Evolutionary conservation across 2,329 filamentous ascomycete genomes (phyloP), one percentile per base, ranked within the genome.

Genomic region (Madurella mycetomatis): DNA sequence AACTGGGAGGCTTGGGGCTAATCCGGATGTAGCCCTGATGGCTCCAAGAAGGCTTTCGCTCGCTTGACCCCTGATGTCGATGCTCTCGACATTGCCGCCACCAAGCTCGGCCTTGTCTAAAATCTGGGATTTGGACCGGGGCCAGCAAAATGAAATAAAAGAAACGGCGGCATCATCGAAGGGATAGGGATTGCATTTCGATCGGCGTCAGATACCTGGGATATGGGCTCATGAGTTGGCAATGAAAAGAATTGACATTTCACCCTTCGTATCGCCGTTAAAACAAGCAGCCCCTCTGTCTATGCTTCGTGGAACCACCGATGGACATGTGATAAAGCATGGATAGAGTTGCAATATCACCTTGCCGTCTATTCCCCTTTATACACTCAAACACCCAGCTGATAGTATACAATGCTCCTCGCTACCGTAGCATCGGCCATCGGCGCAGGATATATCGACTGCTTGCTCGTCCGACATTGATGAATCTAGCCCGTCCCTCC

Each of bases 71-170:
- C 92, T 61, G 94, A 99, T 76, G 92, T 97, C 67, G 94, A 99
- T 77, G 94, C 94, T 71, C 88, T 99, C 68, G 94, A 99, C 80
- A 96, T 99, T 78, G 95, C 94, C 63, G 95, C 94, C 71, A 97
- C 94, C 78, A 99, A 97, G 88, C 87, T 99, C 68, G 87, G 88
- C 68, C 94, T 99, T 72, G 94, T 97, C 74, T 97, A 95, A 87
- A 69, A 66, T 51, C 31, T 34, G 37, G 45, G 25, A 66, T 63
- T 52, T 17, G 56, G 46, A 66, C 70, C 67, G 46, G 51, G 55
- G 34, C 4, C 34, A 45, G 47, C 31, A 43, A 47, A 55, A 56
- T n/a, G 25, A 25, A 57, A 48, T 30, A 19, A 61, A 59, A 60
- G 58, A 59, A 60, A 59, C 44, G 57, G 51, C 56, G 56, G 61